Conservation (phyloP, 805 yeast species). For the Lipomyces spencermartinsiae region DNA sequence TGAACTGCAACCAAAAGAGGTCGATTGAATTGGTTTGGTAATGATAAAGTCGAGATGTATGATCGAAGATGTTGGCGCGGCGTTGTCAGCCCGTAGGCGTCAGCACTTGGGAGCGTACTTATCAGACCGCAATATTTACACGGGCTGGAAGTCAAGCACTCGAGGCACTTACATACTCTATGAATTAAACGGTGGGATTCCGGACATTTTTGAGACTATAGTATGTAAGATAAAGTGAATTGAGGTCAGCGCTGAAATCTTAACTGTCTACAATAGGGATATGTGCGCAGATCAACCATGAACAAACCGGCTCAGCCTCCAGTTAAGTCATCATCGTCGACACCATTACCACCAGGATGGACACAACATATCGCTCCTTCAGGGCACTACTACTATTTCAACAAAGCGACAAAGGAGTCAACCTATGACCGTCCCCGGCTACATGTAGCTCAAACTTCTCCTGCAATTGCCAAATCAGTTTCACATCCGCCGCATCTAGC, state of each 20-base stretch:
- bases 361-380: constrained; percentile 50
- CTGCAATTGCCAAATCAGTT: neutral
- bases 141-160: neutral
- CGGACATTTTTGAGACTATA: neutral
- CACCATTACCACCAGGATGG: constrained; percentile 47
- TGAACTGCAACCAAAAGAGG: neutral
- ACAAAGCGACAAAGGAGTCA: constrained; percentile 48
- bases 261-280: neutral
- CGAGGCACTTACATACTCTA: neutral
- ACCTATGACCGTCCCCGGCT: constrained; percentile 49
- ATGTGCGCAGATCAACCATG: neutral
- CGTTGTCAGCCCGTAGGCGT: neutral
- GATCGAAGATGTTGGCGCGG: neutral
- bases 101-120: neutral
- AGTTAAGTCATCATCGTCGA: neutral
- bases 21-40: neutral
- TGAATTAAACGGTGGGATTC: neutral
- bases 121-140: neutral
- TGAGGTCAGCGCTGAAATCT: neutral
- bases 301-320: neutral
- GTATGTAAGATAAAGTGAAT: neutral
- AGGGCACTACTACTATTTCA: constrained; percentile 51
- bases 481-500: neutral
- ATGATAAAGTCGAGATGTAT: neutral
- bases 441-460: neutral